Base-by-base conservation (phyloP, 257 asterid species). In the Solanum phureja region DNA sequence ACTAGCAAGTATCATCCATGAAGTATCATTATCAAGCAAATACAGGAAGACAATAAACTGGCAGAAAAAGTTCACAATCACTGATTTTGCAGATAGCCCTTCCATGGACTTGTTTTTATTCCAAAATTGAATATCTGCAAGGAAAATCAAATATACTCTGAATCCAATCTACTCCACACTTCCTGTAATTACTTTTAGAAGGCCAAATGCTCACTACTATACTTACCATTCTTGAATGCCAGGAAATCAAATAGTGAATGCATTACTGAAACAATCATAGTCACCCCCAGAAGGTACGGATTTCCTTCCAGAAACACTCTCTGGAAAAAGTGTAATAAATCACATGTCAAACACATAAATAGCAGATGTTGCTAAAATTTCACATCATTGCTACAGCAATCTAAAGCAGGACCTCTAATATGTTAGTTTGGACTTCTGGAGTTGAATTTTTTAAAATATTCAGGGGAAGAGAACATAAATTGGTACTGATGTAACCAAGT, bases 1-100 rank as follows among this genome's bases (percentile, higher is more conserved):
- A 92, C 99, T 97, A 88, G 96, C 99, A 87, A 97, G 99, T 92
- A 97, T 95, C 99, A 97, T 97, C 99, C 99, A 97, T 21, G 99
- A 97, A 56, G 99, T 97, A 60, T 97, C 99, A 91, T 97, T 97
- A 94, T 97, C 99, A 46, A 97, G 99, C 89, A 97, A 89, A 91
- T 97, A 97, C 52, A 97, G 98, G 94, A 97, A 97, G 83, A 97
- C 96, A 85, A 97, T 89, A 42, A 97, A 92, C 92, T 97, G 99
- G 91, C 96, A 93, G 87, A 97, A 69, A 88, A 97, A 97, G 90
- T 95, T 97, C 86, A 97, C 99, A 18, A 97, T 94, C 46, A 97
- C 98, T 42, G 99, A 95, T 90, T 94, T 96, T 7, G 99, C 99
- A 73, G 99, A 97, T 85, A 97, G 89, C 33, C 99, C 99, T 91